Evolutionary conservation across 1,284 basidiomycete species (phyloP).

Genomic region (Boletus semigastroideus): DNA sequence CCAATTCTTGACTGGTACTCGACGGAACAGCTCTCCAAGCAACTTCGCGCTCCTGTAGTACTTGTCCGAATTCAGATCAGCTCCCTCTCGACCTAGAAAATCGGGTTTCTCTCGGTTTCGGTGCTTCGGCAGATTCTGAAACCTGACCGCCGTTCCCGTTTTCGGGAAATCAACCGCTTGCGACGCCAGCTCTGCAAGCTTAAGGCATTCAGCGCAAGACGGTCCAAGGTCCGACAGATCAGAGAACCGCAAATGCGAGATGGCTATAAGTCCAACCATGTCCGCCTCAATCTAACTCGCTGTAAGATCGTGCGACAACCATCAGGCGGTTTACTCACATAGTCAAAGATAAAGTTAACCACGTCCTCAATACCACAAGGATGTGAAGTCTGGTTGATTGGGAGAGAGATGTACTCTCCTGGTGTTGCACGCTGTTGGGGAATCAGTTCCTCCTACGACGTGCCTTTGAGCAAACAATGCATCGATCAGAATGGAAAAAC

Average conservation of each 20-base stretch:
- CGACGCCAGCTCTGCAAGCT: conserved; percentile 65
- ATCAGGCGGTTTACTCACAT: conserved; percentile 26
- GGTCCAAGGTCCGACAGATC: conserved; percentile 49
- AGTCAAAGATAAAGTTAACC: conserved; percentile 51
- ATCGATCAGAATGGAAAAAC: conserved; percentile 12
- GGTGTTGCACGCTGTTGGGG: conserved; percentile 26
- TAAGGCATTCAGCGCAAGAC: conserved; percentile 47
- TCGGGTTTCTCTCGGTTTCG: conserved; percentile 37
- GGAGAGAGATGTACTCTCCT: conserved; percentile 39
- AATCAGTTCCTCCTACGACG: conserved; percentile 31
- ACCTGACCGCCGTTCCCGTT: conserved; percentile 56
- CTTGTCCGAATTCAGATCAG: conserved; percentile 16
- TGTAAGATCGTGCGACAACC: conserved; percentile 3
- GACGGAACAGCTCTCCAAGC: conserved; percentile 40
- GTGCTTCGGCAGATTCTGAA: conserved; percentile 48
- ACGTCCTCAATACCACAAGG: conserved; percentile 47
- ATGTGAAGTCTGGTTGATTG: conserved; percentile 32
- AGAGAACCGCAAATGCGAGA: conserved; percentile 60
- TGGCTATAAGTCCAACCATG: conserved; percentile 51
- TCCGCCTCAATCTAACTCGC: conserved; percentile 49
- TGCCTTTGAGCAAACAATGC: conserved; percentile 6
- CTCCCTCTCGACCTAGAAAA: conserved; percentile 42
- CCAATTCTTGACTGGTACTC: conserved; percentile 35
- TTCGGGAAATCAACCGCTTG: conserved; percentile 71
- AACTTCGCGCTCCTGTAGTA: conserved; percentile 41